Evolutionary conservation across 2,329 filamentous ascomycete genomes (phyloP).

Genomic region (Aspergillus puulaauensis): DNA sequence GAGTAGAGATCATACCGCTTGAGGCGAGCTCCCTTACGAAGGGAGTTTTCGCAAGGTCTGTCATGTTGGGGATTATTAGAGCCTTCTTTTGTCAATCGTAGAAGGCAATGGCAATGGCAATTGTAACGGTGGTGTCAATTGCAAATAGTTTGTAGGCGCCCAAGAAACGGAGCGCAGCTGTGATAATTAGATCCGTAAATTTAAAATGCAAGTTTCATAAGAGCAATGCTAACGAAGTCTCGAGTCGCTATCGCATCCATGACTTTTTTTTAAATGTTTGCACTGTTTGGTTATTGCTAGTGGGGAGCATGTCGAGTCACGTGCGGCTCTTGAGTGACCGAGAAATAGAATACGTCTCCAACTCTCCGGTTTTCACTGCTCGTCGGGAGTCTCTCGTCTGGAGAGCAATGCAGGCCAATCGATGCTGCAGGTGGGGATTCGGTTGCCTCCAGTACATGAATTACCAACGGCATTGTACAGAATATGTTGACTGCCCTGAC

Average conservation of each 20-base stretch:
- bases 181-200: not conserved
- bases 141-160: not conserved
- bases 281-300: slow-evolving; percentile 9
- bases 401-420: not conserved
- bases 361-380: not conserved
- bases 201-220: not conserved
- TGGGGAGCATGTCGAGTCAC: not conserved
- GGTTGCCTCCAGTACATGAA: no score
- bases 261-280: slow-evolving; percentile 19
- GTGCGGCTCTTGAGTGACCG: not conserved
- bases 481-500: no score
- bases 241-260: not conserved
- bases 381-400: not conserved
- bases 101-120: not conserved
- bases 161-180: not conserved
- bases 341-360: no score
- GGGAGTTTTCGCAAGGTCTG: slow-evolving; percentile 54
- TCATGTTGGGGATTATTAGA: slow-evolving; percentile 19
- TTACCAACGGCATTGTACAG: no score
- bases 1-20: slow-evolving; percentile 59
- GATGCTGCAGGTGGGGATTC: no score
- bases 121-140: not conserved
- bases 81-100: not conserved
- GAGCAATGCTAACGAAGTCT: not conserved
- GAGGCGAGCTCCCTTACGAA: slow-evolving; percentile 84